Evolutionary conservation across 1,284 basidiomycete species (phyloP).

Genomic region (Malassezia vespertilionis): DNA sequence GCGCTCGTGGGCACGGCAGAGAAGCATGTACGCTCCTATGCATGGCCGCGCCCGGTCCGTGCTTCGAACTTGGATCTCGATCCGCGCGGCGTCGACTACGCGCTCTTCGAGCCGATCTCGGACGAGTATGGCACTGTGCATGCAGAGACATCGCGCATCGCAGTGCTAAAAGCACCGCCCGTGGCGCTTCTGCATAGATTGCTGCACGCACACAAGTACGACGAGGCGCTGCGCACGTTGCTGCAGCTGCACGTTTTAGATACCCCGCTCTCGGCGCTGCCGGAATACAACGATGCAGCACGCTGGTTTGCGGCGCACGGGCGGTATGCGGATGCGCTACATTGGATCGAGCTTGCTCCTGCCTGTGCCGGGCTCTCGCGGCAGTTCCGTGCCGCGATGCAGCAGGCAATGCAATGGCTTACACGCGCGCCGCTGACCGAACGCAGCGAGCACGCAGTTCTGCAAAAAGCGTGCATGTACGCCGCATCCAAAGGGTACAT

Average conservation of each 20-base stretch:
- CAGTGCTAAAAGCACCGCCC: background rate
- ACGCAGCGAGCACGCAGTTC: background rate
- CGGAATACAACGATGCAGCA: slow-evolving; percentile 7
- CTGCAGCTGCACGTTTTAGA: slow-evolving; percentile 11
- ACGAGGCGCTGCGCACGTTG: slow-evolving; percentile 3
- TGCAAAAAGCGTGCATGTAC: slow-evolving; percentile 1
- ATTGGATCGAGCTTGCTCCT: slow-evolving; percentile 2
- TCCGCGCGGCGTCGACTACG: slow-evolving; percentile 32
- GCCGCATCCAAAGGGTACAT: slow-evolving; percentile 4
- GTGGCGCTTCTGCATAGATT: slow-evolving; percentile 9
- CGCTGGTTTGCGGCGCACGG: slow-evolving; percentile 8
- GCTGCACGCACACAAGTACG: background rate
- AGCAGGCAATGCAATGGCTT: slow-evolving; percentile 5
- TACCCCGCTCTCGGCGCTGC: slow-evolving; percentile 6
- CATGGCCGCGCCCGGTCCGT: slow-evolving; percentile 10
- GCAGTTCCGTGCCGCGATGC: background rate
- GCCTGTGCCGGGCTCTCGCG: background rate
- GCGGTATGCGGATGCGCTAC: background rate
- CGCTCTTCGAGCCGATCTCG: slow-evolving; percentile 23
- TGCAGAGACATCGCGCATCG: background rate
- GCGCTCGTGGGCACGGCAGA: too few species aligned
- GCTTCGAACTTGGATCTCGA: slow-evolving; percentile 33
- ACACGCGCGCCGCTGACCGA: too few species aligned
- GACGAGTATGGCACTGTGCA: slow-evolving; percentile 2
- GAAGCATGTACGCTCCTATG: slow-evolving; percentile 8